A percentile compares a stretch with the other conserved stretches of the same genome.
Evolutionary conservation across 2,329 filamentous ascomycete genomes (phyloP).

Genomic region (Stagonosporopsis chrysanthemi): DNA sequence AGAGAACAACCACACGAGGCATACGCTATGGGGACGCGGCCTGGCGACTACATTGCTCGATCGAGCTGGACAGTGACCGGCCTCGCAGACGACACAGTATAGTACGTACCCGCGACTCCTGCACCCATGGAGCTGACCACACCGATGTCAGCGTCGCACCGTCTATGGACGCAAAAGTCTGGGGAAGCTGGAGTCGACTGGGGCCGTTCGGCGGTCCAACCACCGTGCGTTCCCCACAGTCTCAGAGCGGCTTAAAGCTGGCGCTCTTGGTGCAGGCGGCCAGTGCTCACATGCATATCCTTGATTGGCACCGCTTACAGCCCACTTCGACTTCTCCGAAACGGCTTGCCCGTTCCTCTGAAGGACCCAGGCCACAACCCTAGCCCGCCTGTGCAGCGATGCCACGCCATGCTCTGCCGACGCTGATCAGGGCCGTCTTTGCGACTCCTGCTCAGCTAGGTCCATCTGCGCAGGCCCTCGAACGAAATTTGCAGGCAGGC

Average conservation of each 20-base stretch:
- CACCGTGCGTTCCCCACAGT: constrained; percentile 31
- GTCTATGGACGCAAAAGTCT: constrained; percentile 29
- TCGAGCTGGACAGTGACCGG: constrained; percentile 2
- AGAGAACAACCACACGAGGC: constrained; percentile 29
- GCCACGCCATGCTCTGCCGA: constrained; percentile 13
- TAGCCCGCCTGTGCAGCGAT: constrained; percentile 16
- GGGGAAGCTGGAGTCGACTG: constrained; percentile 32
- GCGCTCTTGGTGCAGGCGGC: constrained; percentile 17
- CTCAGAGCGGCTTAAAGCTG: constrained; percentile 26
- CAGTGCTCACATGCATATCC: constrained; percentile 3
- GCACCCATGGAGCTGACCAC: constrained; percentile 11
- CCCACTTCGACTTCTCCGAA: constrained; percentile 26
- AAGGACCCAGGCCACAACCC: constrained; percentile 10
- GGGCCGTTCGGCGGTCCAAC: constrained; percentile 14
- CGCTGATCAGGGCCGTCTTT: constrained; percentile 18
- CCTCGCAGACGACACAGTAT: neutral
- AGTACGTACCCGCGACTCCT: constrained; percentile 7
- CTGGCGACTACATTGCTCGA: constrained; percentile 9
- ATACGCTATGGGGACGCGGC: constrained; percentile 22
- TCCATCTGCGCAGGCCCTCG: neutral
- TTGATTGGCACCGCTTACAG: constrained; percentile 30
- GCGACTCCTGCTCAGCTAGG: constrained; percentile 1
- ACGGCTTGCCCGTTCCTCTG: constrained; percentile 20
- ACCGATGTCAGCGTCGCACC: constrained; percentile 30
- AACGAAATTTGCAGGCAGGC: neutral